Evolutionary conservation across 441 rosid species (phyloP), one percentile per base, ranked within the genome.

Genomic region (Adansonia rubrostipa): DNA sequence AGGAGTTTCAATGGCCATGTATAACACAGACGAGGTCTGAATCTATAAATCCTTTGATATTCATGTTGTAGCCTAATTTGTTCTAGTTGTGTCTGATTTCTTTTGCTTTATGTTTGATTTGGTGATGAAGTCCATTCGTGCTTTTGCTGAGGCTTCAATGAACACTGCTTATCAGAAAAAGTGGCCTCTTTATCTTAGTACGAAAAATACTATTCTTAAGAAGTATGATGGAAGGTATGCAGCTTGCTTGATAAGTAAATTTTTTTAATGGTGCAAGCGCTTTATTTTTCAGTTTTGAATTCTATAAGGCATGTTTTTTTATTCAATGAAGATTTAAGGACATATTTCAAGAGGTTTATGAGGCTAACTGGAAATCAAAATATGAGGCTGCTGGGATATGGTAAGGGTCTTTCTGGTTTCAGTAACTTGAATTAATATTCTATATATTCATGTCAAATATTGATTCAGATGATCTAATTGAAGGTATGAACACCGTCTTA

Each of bases 141-240:
- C 98, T 86, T 96, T 94, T 86, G 99, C 97, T 24, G 98, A 96
- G 47, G 94, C 98, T 73, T 96, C 98, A 1, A 94, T 96, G 99
- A 92, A 80, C 87, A 91, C 93, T 80, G 98, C 99, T 82, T 92
- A 88, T 78, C 87, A 90, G 91, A 96, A 96, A 79, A 96, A 91
- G 84, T 96, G 97, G 98, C 99, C 99, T 1, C 99, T 96, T 78
- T 96, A 96, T 86, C 96, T 96, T 73, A 96, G 99, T 88, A 96
- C 99, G 28, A 94, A 96, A 84, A 96, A 96, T 79, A 96, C 99
- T 65, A 96, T 96, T 82, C 98, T 96, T 68, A 96, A 96, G 89
- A 90, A 96, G 81, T 96, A 94, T 83, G 99, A 96, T 88, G 99
- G 99, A 82, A 93, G 99, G 99, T 94, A 82, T 76, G 88, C n/a